A percentile compares a stretch with the other conserved stretches of the same genome.
Conservation (phyloP, 345 rosid species). For the Balakata baccata region DNA sequence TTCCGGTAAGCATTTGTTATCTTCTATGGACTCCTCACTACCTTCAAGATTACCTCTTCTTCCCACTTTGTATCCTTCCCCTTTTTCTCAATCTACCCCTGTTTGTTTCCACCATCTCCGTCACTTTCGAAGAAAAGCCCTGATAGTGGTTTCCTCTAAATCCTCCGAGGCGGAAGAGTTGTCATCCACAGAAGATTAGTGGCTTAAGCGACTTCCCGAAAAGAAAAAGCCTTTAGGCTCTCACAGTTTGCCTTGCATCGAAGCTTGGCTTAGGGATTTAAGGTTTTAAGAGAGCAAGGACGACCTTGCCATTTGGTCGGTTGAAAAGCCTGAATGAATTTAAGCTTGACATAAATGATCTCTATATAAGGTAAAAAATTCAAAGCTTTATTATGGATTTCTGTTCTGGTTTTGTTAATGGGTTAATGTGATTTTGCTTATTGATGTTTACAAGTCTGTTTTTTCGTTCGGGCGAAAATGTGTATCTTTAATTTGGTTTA, state of each 20-base stretch:
- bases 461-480: no score
- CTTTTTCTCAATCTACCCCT: constrained; percentile 22
- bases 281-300: constrained; percentile 75
- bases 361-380: constrained; percentile 61
- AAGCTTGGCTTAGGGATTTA: constrained; percentile 70
- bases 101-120: constrained; percentile 10
- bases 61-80: constrained; percentile 14
- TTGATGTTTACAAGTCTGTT: no score
- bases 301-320: constrained; percentile 71
- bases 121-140: constrained; percentile 19
- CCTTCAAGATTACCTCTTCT: constrained; percentile 23
- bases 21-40: constrained; percentile 7
- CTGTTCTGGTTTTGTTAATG: no score
- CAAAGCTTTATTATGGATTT: not conserved
- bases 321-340: constrained; percentile 77
- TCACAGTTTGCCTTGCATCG: constrained; percentile 89
- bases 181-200: constrained; percentile 58
- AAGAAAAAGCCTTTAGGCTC: constrained; percentile 80
- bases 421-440: not conserved
- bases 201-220: constrained; percentile 78
- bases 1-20: constrained; percentile 9
- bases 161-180: constrained; percentile 56
- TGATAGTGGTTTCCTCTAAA: constrained; percentile 38
- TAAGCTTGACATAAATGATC: constrained; percentile 82
- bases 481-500: no score